Evolutionary conservation across 1,284 basidiomycete genomes (phyloP).

Genomic region (Heimioporus retisporus): DNA sequence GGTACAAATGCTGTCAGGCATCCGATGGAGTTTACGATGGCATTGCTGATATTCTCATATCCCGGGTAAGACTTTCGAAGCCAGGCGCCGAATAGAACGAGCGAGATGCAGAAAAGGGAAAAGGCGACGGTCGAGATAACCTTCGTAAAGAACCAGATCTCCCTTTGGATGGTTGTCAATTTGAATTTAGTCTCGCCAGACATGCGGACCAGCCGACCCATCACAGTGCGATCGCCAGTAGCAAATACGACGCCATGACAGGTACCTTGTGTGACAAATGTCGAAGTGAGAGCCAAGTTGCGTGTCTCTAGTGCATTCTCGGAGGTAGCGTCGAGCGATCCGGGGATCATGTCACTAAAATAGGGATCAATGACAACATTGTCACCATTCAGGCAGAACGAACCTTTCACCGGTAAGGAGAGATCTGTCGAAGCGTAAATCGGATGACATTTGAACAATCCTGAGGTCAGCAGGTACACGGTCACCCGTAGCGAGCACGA

Average conservation of each 20-base stretch:
- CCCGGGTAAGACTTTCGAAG: conserved; percentile 48
- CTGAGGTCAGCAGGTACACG: conserved; percentile 89
- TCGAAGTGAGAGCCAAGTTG: conserved; percentile 68
- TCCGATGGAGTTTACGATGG: conserved; percentile 59
- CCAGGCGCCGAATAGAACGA: conserved; percentile 60
- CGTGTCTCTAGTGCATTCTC: conserved; percentile 70
- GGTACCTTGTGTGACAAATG: conserved; percentile 64
- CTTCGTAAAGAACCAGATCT: conserved; percentile 61
- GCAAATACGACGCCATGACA: conserved; percentile 69
- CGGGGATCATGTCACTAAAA: conserved; percentile 59
- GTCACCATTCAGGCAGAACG: background rate
- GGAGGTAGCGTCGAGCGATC: conserved; percentile 60
- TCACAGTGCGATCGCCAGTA: conserved; percentile 67
- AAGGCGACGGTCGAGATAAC: conserved; percentile 57
- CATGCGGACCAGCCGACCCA: conserved; percentile 71
- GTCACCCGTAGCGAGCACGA: conserved; percentile 80
- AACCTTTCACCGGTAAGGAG: conserved; percentile 71
- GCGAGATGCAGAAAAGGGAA: conserved; percentile 50
- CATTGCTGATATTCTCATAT: conserved; percentile 50
- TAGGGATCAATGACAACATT: conserved; percentile 3
- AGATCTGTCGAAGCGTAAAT: conserved; percentile 70
- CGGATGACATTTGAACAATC: conserved; percentile 63
- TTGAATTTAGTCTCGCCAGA: conserved; percentile 61
- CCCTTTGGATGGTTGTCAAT: conserved; percentile 58
- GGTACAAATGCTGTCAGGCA: conserved; percentile 62